Conservation (phyloP, 176 grass and related monocot species). For the Paspalum vaginatum region DNA sequence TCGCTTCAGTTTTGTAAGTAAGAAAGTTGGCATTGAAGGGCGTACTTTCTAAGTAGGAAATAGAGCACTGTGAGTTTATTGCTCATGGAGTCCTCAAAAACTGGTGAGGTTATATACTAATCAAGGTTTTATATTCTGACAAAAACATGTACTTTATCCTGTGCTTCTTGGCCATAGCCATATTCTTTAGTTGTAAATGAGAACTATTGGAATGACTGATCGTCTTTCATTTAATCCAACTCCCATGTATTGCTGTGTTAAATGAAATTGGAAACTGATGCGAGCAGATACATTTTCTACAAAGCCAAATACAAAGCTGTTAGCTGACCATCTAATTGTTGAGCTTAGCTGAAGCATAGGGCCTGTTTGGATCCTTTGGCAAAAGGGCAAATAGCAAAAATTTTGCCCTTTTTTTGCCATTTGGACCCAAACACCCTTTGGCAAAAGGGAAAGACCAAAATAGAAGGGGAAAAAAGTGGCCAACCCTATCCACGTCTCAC, state of each 20-base stretch:
- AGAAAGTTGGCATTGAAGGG: neutral
- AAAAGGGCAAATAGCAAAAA: too few species aligned
- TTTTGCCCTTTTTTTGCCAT: too few species aligned
- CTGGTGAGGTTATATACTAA: neutral
- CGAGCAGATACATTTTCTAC: neutral
- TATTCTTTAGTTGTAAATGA: constrained; percentile 15
- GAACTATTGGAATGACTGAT: constrained; percentile 1
- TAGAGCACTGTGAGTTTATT: neutral
- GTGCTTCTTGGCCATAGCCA: neutral
- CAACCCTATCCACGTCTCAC: too few species aligned
- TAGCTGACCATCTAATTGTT: neutral
- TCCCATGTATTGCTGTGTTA: neutral
- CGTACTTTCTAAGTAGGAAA: neutral
- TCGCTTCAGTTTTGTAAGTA: constrained; percentile 2
- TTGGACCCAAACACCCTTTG: too few species aligned
- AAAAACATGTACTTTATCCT: constrained; percentile 13
- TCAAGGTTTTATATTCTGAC: neutral
- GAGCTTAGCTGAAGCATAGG: neutral
- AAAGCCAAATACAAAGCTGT: constrained; percentile 2
- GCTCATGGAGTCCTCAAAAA: neutral
- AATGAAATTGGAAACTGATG: neutral
- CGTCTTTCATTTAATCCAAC: constrained; percentile 12
- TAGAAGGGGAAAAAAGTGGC: too few species aligned
- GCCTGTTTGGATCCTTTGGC: too few species aligned
- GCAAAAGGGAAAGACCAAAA: too few species aligned